Base-by-base conservation (phyloP, 495 filamentous ascomycete species). In the Coniosporium apollinis region DNA sequence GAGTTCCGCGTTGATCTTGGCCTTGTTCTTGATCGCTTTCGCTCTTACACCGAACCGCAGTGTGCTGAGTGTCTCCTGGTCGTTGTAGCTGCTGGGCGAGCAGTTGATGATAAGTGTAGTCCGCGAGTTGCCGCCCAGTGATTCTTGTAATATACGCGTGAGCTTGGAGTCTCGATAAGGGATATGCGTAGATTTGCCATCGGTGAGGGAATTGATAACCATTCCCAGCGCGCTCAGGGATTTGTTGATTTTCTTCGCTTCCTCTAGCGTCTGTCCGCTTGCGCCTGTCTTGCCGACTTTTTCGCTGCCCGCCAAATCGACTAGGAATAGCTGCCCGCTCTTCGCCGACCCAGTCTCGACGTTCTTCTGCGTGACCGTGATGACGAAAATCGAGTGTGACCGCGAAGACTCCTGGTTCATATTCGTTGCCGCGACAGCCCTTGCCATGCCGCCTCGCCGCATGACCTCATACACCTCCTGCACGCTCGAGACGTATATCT, bases 191-290 rank as follows among this genome's bases (percentile, higher is more conserved):
- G 87, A 94, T 81, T 92, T 94, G 48, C 89, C 89, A 54, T 96
- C 91, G 3, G 89, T 96, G 39, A 97, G 65, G 10, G 86, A 72
- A 54, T 97, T 97, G 66, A 97, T 97, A 52, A 97, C 89, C 84
- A 94, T 97, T 50, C 89, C 89, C 19, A 97, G 67, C 14, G 89
- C 85, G 51, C 86, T 94, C 62, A 97, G 69, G 64, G 84, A 93
- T 67, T 94, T 96, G 69, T 97, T 97, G 64, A 97, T 97, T 66
- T 97, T 97, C 65, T 97, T 96, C 18, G 91, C 89, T 53, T 97
- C 89, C 52, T 97, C 89, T 16, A 97, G 68, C 11, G 91, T 97
- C 57, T 97, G 89, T 34, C 89, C 89, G 53, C 82, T 93, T 46
- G 89, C 89, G 43, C 89, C 89, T 10, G 89, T 97, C 69, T 97